Conservation (phyloP, 83 land plant species). For the Thuja plicata region DNA sequence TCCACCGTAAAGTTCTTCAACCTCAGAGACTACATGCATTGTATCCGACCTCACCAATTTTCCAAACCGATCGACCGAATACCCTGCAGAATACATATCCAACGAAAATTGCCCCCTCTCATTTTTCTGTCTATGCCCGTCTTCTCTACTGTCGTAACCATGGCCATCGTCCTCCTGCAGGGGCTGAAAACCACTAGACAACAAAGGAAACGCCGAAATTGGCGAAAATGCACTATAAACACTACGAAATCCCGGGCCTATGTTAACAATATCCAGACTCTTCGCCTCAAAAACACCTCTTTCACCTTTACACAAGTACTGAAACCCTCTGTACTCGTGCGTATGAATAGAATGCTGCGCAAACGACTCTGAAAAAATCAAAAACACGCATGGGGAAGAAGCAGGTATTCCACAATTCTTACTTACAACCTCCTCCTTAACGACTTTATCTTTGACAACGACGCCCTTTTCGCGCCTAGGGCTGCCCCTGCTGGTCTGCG, state of each 20-base stretch:
- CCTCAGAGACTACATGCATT: conserved; percentile 33
- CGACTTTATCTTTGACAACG: background rate
- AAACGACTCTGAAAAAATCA: conserved; percentile 37
- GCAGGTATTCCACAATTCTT: conserved; percentile 20
- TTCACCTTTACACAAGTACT: conserved; percentile 22
- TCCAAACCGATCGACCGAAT: conserved; percentile 39
- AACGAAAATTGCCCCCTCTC: conserved; percentile 36
- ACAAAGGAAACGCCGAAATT: conserved; percentile 49
- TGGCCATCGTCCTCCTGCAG: conserved; percentile 13
- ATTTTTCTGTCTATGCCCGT: conserved; percentile 13
- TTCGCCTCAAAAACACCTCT: conserved; percentile 43
- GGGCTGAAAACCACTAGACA: conserved; percentile 23
- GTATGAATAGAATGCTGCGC: conserved; percentile 51
- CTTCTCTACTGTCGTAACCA: conserved; percentile 21
- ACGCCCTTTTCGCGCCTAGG: background rate
- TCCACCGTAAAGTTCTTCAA: conserved; percentile 75
- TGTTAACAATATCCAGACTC: conserved; percentile 62
- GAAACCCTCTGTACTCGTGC: conserved; percentile 69
- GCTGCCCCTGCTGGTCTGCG: conserved; percentile 13
- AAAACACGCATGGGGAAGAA: conserved; percentile 35
- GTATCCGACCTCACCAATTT: conserved; percentile 47
- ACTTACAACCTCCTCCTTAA: background rate
- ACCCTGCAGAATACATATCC: conserved; percentile 57
- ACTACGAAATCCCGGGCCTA: conserved; percentile 79
- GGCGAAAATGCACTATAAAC: conserved; percentile 65